Evolutionary conservation across 2,329 filamentous ascomycete genomes (phyloP).

Genomic region (Fusarium scirpi): DNA sequence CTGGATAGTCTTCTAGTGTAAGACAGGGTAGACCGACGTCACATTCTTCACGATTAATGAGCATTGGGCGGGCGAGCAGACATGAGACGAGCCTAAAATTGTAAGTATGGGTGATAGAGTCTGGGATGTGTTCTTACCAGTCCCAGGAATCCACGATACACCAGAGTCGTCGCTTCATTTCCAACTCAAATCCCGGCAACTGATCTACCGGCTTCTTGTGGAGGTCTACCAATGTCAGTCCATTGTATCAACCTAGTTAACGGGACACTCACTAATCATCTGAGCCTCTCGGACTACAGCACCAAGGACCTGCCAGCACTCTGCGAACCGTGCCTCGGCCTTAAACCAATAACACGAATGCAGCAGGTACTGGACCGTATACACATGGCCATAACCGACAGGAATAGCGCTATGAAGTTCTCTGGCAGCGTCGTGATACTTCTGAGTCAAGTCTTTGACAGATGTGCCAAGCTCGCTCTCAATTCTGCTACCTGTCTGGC

Average conservation of each 20-base stretch:
- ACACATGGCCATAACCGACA: conserved; percentile 17
- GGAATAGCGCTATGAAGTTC: conserved; percentile 29
- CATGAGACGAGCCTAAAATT: conserved; percentile 11
- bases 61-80: conserved; percentile 20
- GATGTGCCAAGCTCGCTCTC: conserved; percentile 11
- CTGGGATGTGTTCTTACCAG: not conserved
- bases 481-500: conserved; percentile 3
- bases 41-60: conserved; percentile 22
- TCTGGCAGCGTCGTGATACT: conserved; percentile 21
- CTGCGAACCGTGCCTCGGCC: conserved; percentile 22
- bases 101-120: fast-evolving
- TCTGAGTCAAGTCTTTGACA: conserved; percentile 18
- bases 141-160: conserved; percentile 30
- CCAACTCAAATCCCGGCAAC: conserved; percentile 14
- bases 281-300: conserved; percentile 26
- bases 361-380: conserved; percentile 15
- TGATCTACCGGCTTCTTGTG: conserved; percentile 12
- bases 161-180: conserved; percentile 26
- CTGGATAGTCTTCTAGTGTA: conserved; percentile 21
- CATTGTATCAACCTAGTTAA: fast-evolving
- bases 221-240: not conserved
- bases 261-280: conserved; percentile 15
- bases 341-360: conserved; percentile 33
- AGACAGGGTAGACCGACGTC: conserved; percentile 20
- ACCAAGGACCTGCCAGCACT: conserved; percentile 24